Evolutionary conservation across 2,329 filamentous ascomycete genomes (phyloP).

Genomic region (Helotiales sp.): DNA sequence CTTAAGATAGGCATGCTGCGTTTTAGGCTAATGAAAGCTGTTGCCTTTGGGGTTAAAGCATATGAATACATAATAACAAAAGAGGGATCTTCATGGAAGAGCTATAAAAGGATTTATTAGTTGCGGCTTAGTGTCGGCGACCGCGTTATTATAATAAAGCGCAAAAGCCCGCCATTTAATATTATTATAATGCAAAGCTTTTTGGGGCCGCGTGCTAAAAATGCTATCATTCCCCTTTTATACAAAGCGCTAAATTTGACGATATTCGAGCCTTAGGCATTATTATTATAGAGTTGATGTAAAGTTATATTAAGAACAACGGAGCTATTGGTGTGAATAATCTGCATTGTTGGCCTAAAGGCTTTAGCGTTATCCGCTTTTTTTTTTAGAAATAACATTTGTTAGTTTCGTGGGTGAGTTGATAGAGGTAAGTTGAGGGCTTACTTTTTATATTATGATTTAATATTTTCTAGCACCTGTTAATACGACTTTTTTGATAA

Average conservation of each 20-base stretch:
- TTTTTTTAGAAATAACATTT: conserved; percentile 42
- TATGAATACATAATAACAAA: conserved; percentile 13
- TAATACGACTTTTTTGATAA: conserved; percentile 19
- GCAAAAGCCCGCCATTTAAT: background rate
- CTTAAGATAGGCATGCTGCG: background rate
- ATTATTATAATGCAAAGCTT: background rate
- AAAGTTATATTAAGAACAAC: conserved; percentile 43
- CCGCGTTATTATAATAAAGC: background rate
- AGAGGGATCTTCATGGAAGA: conserved; percentile 10
- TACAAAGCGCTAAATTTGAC: conserved; percentile 12
- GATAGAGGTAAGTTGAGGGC: conserved; percentile 16
- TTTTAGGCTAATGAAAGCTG: conserved; percentile 7
- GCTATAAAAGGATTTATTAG: conserved; percentile 11
- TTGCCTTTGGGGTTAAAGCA: conserved; percentile 16
- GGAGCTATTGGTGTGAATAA: conserved; percentile 43
- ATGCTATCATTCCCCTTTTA: conserved; percentile 20
- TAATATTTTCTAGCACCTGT: conserved; percentile 22
- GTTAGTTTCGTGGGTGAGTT: conserved; percentile 33
- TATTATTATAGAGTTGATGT: conserved; percentile 28
- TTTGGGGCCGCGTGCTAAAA: conserved; percentile 22
- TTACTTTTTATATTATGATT: conserved; percentile 10
- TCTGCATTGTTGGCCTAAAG: conserved; percentile 40
- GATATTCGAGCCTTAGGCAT: conserved; percentile 17
- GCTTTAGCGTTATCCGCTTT: conserved; percentile 42
- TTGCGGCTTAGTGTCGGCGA: conserved; percentile 1